A percentile compares a stretch with the other conserved stretches of the same genome.
Conservation (phyloP, 2,329 filamentous ascomycete genomes). For the Claviceps cyperi region DNA sequence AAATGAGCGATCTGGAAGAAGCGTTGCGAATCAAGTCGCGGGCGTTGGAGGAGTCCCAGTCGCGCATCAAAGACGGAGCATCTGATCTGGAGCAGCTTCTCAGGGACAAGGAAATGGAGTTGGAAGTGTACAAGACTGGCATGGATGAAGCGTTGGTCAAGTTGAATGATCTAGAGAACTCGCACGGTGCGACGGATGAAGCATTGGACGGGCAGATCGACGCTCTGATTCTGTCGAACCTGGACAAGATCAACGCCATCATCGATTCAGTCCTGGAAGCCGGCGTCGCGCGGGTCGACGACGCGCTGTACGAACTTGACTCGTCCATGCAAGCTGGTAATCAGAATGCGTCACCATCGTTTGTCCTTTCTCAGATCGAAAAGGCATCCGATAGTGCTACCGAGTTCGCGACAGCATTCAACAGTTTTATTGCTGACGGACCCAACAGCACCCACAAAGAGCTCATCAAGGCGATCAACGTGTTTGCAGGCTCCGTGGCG, state of each 20-base stretch:
- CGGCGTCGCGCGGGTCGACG: constrained; percentile 85
- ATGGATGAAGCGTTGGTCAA: constrained; percentile 95
- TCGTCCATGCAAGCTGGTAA: constrained; percentile 98
- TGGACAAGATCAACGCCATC: constrained; percentile 91
- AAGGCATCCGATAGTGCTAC: constrained; percentile 90
- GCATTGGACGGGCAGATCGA: constrained; percentile 86
- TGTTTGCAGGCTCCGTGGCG: constrained; percentile 78
- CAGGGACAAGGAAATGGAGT: constrained; percentile 90
- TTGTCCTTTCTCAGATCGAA: constrained; percentile 91
- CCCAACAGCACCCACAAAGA: constrained; percentile 81
- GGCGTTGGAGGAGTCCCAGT: constrained; percentile 69
- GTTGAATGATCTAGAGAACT: constrained; percentile 72
- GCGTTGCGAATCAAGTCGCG: constrained; percentile 77
- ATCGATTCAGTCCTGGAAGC: constrained; percentile 93
- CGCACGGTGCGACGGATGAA: constrained; percentile 59
- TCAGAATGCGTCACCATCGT: constrained; percentile 89
- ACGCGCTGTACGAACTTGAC: constrained; percentile 92
- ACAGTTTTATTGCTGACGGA: constrained; percentile 95
- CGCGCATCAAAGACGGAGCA: constrained; percentile 64
- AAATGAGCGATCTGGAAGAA: constrained; percentile 94
- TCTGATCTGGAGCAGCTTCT: constrained; percentile 76
- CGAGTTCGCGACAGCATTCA: constrained; percentile 96
- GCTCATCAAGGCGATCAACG: constrained; percentile 82
- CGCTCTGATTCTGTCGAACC: constrained; percentile 68
- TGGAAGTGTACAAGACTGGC: constrained; percentile 94